Evolutionary conservation across 352 stramenopile genomes (phyloP).

Genomic region (Phytophthora uliginosa): DNA sequence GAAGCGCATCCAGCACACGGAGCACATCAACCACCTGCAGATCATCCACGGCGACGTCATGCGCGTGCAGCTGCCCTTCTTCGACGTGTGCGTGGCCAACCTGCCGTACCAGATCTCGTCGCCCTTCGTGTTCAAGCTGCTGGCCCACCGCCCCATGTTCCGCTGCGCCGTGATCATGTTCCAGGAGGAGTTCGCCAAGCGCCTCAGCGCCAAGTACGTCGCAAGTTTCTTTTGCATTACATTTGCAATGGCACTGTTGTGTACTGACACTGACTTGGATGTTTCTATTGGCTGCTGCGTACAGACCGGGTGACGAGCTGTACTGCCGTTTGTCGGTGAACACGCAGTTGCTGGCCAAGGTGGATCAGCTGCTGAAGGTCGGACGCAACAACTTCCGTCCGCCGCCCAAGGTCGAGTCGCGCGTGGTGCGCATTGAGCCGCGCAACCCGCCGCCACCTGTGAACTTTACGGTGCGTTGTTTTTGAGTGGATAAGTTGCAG

Average conservation of each 20-base stretch:
- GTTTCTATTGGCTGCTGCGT: constrained; percentile 2
- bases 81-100: constrained; percentile 99
- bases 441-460: constrained; percentile 98
- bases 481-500: not conserved
- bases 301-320: constrained; percentile 95
- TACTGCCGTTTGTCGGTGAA: constrained; percentile 99
- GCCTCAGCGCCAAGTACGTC: constrained; percentile 95
- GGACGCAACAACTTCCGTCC: constrained; percentile 99
- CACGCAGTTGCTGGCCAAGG: constrained; percentile 98
- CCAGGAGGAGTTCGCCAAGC: constrained; percentile 99
- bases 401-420: constrained; percentile 97
- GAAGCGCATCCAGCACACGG: constrained; percentile 98
- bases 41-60: constrained; percentile 99
- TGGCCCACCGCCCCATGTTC: constrained; percentile 98
- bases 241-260: not conserved
- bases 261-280: constrained; percentile 8
- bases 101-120: constrained; percentile 99
- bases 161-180: constrained; percentile 99
- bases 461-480: constrained; percentile 94
- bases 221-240: not conserved
- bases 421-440: constrained; percentile 98
- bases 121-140: constrained; percentile 99
- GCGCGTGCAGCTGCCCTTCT: constrained; percentile 99
- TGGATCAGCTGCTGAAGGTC: constrained; percentile 99
- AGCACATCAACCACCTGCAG: constrained; percentile 95